These are phyloP conservation scores for Acanthamoeba lenticulata DNA, from an alignment of 208 protist genomes.

Conservation along the genomic window DNA sequence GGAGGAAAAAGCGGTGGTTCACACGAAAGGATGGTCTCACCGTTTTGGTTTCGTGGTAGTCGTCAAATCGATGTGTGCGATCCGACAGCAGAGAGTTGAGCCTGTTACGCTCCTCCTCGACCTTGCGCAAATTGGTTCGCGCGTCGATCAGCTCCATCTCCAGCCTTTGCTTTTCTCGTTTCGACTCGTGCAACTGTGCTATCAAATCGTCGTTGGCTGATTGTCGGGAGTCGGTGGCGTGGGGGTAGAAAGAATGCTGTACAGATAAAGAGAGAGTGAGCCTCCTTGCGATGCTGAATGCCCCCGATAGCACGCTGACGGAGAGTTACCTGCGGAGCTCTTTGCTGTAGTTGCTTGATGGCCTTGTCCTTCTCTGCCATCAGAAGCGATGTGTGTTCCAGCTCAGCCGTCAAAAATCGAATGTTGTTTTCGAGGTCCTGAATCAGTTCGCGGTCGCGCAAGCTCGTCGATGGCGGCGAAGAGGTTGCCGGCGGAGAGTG, in stretches of 20 bases:
- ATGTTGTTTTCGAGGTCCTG: constrained; percentile 55
- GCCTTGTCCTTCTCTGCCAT: constrained; percentile 24
- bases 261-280: not conserved
- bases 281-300: not conserved
- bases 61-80: not conserved
- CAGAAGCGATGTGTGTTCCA: constrained; percentile 3
- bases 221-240: not conserved
- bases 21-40: not conserved
- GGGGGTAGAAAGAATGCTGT: not conserved
- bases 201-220: not conserved
- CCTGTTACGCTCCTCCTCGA: constrained; percentile 10
- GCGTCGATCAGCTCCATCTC: constrained; percentile 46
- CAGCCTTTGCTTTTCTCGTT: constrained; percentile 11
- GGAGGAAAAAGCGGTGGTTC: not conserved
- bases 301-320: not conserved
- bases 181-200: not conserved
- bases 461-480: not conserved
- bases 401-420: constrained; percentile 15
- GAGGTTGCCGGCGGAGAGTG: not conserved
- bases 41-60: constrained; percentile 61
- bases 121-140: not conserved
- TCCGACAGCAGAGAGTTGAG: not conserved
- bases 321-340: not conserved
- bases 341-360: constrained; percentile 24
- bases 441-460: constrained; percentile 15